phyloP scores from a whole-genome alignment of 805 yeast species.

The Metschnikowia henanensis region DNA sequence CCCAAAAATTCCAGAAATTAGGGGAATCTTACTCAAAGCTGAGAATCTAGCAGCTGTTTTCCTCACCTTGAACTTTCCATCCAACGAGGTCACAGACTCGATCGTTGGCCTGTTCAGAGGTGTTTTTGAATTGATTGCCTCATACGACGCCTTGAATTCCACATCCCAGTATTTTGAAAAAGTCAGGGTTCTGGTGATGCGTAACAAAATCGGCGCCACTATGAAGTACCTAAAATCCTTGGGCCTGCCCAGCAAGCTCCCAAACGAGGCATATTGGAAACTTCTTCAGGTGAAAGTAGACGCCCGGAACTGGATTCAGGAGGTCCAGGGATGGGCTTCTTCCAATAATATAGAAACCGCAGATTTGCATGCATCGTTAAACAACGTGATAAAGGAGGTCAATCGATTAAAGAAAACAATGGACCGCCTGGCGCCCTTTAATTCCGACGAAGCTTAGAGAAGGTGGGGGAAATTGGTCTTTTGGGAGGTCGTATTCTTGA shows the following conservation, averaged over 20 bases:
- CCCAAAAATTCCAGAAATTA: too few species aligned
- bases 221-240: not conserved
- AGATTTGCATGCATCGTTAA: not conserved
- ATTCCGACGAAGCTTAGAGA: too few species aligned
- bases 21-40: not conserved
- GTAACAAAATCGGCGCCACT: not conserved
- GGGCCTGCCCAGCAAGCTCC: not conserved
- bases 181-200: not conserved
- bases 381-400: not conserved
- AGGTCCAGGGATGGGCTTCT: not conserved
- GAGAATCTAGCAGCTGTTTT: not conserved
- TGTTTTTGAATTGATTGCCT: too few species aligned
- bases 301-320: not conserved
- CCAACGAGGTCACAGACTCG: not conserved
- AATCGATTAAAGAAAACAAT: slow-evolving; percentile 3
- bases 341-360: not conserved
- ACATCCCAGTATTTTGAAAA: too few species aligned
- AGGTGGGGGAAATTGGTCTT: too few species aligned
- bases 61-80: slow-evolving; percentile 1
- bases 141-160: too few species aligned
- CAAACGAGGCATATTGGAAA: slow-evolving; percentile 3
- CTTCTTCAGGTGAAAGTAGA: slow-evolving; percentile 7
- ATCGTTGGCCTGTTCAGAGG: too few species aligned
- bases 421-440: slow-evolving; percentile 1
- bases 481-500: too few species aligned